phyloP scores from a whole-genome alignment of 176 grass and related monocot species.

The Poa pratensis region DNA sequence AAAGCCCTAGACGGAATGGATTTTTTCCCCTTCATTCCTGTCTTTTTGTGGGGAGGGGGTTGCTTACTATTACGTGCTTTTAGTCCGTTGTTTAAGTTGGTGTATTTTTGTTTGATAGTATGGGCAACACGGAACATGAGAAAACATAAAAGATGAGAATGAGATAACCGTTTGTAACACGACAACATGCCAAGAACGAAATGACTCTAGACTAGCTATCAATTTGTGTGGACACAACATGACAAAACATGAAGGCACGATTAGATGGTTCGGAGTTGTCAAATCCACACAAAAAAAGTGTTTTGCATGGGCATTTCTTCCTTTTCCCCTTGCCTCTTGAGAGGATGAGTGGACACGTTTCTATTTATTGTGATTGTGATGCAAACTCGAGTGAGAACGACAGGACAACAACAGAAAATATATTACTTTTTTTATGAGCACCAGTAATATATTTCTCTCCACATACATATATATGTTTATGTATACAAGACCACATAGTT shows the following conservation, averaged over 20 bases:
- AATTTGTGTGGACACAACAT: not conserved
- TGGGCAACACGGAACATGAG: too few relatives aligned
- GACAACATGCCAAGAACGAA: not conserved
- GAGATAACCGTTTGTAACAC: not conserved
- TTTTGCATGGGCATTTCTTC: not conserved
- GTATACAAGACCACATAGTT: too few relatives aligned
- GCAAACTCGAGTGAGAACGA: constrained; percentile 40
- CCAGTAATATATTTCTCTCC: not conserved
- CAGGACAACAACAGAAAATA: not conserved
- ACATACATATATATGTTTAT: too few relatives aligned
- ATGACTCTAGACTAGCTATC: not conserved
- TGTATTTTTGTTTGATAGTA: too few relatives aligned
- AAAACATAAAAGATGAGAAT: too few relatives aligned
- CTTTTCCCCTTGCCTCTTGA: too few relatives aligned
- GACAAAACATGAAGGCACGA: not conserved
- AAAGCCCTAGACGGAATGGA: too few relatives aligned
- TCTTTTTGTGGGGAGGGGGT: too few relatives aligned
- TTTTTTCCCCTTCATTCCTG: too few relatives aligned
- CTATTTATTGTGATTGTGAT: constrained; percentile 40
- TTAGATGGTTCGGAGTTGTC: not conserved
- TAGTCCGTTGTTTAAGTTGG: too few relatives aligned
- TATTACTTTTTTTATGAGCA: not conserved
- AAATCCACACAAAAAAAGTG: not conserved
- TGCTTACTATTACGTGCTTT: too few relatives aligned
- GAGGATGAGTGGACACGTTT: not conserved